These are phyloP conservation scores for Prunus yedoensis DNA, from an alignment of 331 rosid species.

Conservation along the genomic window DNA sequence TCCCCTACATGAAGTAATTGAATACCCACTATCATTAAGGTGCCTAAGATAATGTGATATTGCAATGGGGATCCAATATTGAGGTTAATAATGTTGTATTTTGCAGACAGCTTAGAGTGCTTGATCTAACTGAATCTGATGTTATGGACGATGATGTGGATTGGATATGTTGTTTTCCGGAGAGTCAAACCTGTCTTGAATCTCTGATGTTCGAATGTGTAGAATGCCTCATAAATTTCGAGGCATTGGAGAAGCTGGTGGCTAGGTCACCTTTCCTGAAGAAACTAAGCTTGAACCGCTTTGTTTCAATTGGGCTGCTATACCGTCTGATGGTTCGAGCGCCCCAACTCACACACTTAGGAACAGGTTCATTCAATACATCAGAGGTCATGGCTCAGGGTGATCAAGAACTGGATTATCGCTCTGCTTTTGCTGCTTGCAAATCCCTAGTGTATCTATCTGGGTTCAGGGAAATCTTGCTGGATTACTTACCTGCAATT, in stretches of 20 bases:
- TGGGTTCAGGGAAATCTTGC: constrained; percentile 67
- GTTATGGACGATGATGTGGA: constrained; percentile 69
- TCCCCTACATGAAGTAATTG: neutral
- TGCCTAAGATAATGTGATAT: neutral
- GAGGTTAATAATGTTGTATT: constrained; percentile 16
- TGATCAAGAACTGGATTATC: constrained; percentile 63
- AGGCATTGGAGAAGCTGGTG: constrained; percentile 82
- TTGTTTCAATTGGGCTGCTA: constrained; percentile 59
- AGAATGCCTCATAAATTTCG: constrained; percentile 54
- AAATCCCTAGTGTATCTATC: constrained; percentile 78
- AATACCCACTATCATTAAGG: neutral
- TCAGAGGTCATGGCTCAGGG: constrained; percentile 39
- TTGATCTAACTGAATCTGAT: constrained; percentile 76
- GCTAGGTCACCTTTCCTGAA: constrained; percentile 74
- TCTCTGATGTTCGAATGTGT: constrained; percentile 78
- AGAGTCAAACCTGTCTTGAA: constrained; percentile 57
- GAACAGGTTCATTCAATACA: constrained; percentile 60
- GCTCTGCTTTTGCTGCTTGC: constrained; percentile 61
- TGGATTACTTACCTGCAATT: constrained; percentile 59
- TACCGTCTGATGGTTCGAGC: constrained; percentile 59
- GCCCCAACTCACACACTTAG: constrained; percentile 75
- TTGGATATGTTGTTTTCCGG: constrained; percentile 80
- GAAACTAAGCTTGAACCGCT: constrained; percentile 65
- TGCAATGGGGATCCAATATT: constrained; percentile 11
- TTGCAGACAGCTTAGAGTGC: constrained; percentile 73